phyloP scores from a whole-genome alignment of 306 rosid species.

The Sophora flavescens region DNA sequence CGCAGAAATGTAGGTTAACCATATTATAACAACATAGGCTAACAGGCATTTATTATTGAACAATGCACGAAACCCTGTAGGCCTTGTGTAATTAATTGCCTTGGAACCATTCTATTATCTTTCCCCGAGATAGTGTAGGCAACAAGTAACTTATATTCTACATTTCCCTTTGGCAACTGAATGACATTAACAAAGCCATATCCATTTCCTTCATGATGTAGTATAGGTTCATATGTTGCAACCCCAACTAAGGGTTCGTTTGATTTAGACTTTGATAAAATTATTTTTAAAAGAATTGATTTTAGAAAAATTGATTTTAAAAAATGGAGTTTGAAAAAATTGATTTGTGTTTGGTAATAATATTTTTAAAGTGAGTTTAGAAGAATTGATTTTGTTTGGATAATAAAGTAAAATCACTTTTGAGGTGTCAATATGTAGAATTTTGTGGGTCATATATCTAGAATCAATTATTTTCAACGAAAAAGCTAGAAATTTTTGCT shows the following conservation, averaged over 20 bases:
- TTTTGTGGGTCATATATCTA: no score
- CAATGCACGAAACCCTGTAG: neutral
- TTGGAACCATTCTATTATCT: neutral
- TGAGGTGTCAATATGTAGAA: no score
- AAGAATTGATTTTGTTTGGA: no score
- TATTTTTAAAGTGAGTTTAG: no score
- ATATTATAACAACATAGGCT: neutral
- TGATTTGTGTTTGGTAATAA: no score
- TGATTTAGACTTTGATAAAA: no score
- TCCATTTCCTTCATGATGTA: neutral
- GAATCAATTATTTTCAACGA: no score
- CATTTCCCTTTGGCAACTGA: neutral
- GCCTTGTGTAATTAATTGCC: neutral
- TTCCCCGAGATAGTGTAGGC: neutral
- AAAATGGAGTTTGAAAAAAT: no score
- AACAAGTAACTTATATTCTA: neutral
- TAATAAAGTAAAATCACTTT: no score
- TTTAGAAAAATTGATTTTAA: no score
- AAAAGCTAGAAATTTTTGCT: no score
- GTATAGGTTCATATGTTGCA: slow-evolving; percentile 23
- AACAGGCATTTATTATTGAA: neutral
- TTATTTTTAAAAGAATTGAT: no score
- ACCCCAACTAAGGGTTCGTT: slow-evolving; percentile 11
- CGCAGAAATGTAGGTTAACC: slow-evolving; percentile 33
- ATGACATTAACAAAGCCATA: neutral